phyloP scores from a whole-genome alignment of 352 stramenopile genomes.

The Globisporangium recalcitrans region DNA sequence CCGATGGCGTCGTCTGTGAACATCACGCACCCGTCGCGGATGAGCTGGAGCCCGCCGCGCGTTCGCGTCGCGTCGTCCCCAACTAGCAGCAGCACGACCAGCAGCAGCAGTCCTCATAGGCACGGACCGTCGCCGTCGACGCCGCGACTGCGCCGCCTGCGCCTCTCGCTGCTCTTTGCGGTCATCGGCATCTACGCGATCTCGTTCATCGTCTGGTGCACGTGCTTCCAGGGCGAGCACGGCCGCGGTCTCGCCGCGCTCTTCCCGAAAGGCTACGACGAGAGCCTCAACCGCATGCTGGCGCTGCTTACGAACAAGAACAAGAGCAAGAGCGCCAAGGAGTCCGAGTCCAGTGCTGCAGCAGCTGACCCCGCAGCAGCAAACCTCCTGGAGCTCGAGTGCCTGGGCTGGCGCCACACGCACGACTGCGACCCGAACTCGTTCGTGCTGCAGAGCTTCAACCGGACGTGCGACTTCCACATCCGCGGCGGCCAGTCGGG shows the following conservation, averaged over 20 bases:
- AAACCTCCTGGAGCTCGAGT: constrained; percentile 20
- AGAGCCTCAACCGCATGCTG: constrained; percentile 19
- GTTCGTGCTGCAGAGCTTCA: constrained; percentile 22
- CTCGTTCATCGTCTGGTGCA: constrained; percentile 18
- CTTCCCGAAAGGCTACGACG: constrained; percentile 14
- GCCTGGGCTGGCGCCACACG: constrained; percentile 46
- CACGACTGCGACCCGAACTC: constrained; percentile 32
- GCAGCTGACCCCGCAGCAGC: neutral
- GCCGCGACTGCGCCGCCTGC: constrained; percentile 6
- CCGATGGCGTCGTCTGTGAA: neutral
- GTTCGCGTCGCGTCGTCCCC: neutral
- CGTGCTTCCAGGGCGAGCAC: constrained; percentile 7
- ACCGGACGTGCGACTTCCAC: constrained; percentile 36
- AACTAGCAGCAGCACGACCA: neutral
- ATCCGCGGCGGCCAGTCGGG: constrained; percentile 33
- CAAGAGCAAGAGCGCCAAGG: neutral
- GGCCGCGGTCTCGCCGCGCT: constrained; percentile 5
- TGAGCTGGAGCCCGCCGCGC: constrained; percentile 3
- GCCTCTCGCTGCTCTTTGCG: constrained; percentile 11
- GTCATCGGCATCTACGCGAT: constrained; percentile 18
- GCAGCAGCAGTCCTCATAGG: neutral
- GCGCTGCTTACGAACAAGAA: neutral
- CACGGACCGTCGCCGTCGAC: constrained; percentile 15
- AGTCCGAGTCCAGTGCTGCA: neutral
- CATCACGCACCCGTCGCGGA: constrained; percentile 3